Evolutionary conservation across 495 filamentous ascomycete genomes (phyloP).

Genomic region (Neurospora discreta): DNA sequence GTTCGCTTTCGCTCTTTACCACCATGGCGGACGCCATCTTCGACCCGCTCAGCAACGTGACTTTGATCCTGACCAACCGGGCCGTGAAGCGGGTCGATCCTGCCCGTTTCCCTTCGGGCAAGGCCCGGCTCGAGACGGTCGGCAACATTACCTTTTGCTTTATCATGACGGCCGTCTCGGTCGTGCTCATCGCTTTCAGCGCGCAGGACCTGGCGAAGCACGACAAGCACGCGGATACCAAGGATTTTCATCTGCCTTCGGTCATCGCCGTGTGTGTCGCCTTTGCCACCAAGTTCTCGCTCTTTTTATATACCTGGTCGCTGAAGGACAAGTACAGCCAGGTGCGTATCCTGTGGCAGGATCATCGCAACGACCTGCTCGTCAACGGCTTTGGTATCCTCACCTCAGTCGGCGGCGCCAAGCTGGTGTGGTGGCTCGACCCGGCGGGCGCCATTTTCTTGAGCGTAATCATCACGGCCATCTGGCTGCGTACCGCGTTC

Average conservation of each 20-base stretch:
- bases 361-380: slow-evolving; percentile 80
- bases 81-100: slow-evolving; percentile 83
- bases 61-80: slow-evolving; percentile 76
- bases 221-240: slow-evolving; percentile 30
- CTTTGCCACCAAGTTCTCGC: slow-evolving; percentile 67
- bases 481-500: slow-evolving; percentile 82
- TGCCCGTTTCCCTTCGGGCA: slow-evolving; percentile 84
- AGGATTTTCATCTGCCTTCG: slow-evolving; percentile 69
- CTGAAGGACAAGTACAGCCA: slow-evolving; percentile 79
- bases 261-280: slow-evolving; percentile 81
- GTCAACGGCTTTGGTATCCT: slow-evolving; percentile 88
- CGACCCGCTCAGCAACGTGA: slow-evolving; percentile 85
- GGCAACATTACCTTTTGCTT: slow-evolving; percentile 98
- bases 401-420: slow-evolving; percentile 75
- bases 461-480: slow-evolving; percentile 57
- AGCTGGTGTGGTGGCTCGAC: slow-evolving; percentile 91
- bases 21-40: slow-evolving; percentile 97
- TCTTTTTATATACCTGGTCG: slow-evolving; percentile 90
- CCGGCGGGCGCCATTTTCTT: slow-evolving; percentile 83
- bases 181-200: slow-evolving; percentile 84
- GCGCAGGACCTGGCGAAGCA: slow-evolving; percentile 50
- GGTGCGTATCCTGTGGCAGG: slow-evolving; percentile 86
- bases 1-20: slow-evolving; percentile 88
- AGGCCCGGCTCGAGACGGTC: slow-evolving; percentile 88
- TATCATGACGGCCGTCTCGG: slow-evolving; percentile 85